Evolutionary conservation across 2,329 filamentous ascomycete genomes (phyloP).

Genomic region (Esteya vermicola): DNA sequence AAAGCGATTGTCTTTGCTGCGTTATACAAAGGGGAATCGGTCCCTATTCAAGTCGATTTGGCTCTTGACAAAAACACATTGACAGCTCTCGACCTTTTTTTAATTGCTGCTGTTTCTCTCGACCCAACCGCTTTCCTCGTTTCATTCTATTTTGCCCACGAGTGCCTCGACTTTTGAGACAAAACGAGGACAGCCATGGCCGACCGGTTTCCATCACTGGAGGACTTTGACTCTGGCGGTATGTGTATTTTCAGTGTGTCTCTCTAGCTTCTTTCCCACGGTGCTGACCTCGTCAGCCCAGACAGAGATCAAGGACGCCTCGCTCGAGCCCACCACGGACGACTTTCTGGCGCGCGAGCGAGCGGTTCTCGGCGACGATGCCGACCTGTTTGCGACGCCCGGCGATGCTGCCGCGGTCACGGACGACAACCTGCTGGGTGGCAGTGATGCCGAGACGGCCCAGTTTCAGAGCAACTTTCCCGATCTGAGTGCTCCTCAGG

Average conservation of each 20-base stretch:
- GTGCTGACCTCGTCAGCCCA: constrained; percentile 37
- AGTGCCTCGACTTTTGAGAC: background rate
- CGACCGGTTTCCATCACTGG: constrained; percentile 64
- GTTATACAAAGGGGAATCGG: no score
- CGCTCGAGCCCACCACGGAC: constrained; percentile 47
- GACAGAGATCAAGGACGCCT: constrained; percentile 46
- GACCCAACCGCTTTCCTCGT: no score
- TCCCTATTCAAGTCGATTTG: no score
- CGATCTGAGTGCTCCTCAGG: constrained; percentile 50
- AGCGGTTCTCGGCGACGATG: constrained; percentile 81
- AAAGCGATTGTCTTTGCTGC: no score
- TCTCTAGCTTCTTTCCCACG: constrained; percentile 2
- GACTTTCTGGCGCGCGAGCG: constrained; percentile 90
- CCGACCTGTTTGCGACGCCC: constrained; percentile 71
- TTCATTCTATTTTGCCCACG: background rate
- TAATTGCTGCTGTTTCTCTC: no score
- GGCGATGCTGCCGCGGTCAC: constrained; percentile 43
- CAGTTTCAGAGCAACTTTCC: constrained; percentile 85
- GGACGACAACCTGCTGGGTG: constrained; percentile 58
- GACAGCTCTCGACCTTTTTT: no score
- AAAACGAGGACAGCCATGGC: constrained; percentile 40
- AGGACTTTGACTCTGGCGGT: constrained; percentile 61
- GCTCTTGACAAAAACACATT: no score
- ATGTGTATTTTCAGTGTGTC: constrained; percentile 14
- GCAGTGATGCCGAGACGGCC: constrained; percentile 29